These are phyloP conservation scores for Claviceps monticola DNA, from an alignment of 2,329 filamentous ascomycete species.

Conservation along the genomic window DNA sequence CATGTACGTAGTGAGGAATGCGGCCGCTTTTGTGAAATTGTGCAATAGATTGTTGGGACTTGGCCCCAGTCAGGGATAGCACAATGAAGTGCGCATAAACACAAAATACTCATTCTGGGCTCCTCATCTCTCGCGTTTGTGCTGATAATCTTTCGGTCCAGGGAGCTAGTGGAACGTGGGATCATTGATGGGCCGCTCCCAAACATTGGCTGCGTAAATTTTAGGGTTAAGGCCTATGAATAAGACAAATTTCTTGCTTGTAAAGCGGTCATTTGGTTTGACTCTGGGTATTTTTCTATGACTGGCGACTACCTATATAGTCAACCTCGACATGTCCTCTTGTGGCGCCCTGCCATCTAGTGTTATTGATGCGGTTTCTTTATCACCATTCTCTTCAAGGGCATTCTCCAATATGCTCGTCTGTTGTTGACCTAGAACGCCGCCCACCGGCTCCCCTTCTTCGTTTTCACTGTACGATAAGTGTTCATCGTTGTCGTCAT, in stretches of 20 bases:
- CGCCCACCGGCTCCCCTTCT: neutral
- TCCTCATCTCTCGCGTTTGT: no score
- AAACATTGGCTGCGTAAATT: no score
- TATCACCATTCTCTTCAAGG: neutral
- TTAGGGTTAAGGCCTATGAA: neutral
- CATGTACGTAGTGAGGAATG: conserved; percentile 2
- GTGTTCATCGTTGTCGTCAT: conserved; percentile 10
- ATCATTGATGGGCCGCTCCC: no score
- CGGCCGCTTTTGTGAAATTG: conserved; percentile 22
- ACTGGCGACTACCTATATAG: conserved; percentile 11
- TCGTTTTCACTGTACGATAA: conserved; percentile 3
- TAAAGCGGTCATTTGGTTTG: neutral
- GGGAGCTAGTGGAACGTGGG: no score
- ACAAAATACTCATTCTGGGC: conserved; percentile 4
- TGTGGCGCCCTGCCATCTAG: conserved; percentile 8
- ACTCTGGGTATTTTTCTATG: conserved; percentile 10
- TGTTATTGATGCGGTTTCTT: neutral
- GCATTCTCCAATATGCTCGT: neutral
- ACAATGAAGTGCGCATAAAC: conserved; percentile 10
- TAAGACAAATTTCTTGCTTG: neutral
- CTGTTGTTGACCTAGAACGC: neutral
- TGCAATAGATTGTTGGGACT: conserved; percentile 23
- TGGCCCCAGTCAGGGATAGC: neutral
- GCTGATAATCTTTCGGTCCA: no score
- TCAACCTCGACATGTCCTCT: conserved; percentile 16